Base-by-base conservation (phyloP, 73 alveolate species). In the Paramecium sonneborni region DNA sequence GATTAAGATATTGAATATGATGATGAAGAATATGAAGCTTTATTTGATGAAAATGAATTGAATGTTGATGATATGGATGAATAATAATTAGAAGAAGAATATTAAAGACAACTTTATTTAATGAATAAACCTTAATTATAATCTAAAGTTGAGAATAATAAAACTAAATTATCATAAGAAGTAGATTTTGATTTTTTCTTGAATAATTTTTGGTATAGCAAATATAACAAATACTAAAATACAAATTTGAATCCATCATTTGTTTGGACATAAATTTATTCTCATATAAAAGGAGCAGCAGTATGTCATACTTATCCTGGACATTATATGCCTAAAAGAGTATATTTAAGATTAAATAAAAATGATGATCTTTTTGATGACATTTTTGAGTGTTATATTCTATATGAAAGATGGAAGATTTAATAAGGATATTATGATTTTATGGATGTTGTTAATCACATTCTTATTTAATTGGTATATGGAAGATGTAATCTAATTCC, bases 221-320 rank as follows among this genome's bases (percentile, higher is more conserved):
- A 55, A 21, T 30, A 23, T 4, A 67, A 85, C 12, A 57, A 30
- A n/a, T 35, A 48, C 5, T 43, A 24, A 62, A 38, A 74, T 6
- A 28, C 21, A 3, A 41, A 52, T 18, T 44, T 92, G 18, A 62
- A 85, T 9, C 94, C 98, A 5, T 37, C 92, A 23, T 86, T 88
- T 30, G 95, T 97, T n/a, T 97, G 98, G 98, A 97, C 99, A 43
- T 97, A 97, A 76, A 97, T 97, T 43, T 92, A 89, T 84, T 95
- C 98, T 1, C 93, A 88, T 20, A 97, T 97, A 23, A 97, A 97
- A 90, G 99, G 99, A 6, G 76, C 96, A 24, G 79, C 95, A 34
- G 10, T 39, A 32, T 34, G 96, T 38, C 74, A 76, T 9, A 48
- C 69, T 39, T 93, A 92, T 76, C 79, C 84, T 2, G 96, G 95